Base-by-base conservation (phyloP, 2,329 filamentous ascomycete species). In the Colletotrichum paranaense region DNA sequence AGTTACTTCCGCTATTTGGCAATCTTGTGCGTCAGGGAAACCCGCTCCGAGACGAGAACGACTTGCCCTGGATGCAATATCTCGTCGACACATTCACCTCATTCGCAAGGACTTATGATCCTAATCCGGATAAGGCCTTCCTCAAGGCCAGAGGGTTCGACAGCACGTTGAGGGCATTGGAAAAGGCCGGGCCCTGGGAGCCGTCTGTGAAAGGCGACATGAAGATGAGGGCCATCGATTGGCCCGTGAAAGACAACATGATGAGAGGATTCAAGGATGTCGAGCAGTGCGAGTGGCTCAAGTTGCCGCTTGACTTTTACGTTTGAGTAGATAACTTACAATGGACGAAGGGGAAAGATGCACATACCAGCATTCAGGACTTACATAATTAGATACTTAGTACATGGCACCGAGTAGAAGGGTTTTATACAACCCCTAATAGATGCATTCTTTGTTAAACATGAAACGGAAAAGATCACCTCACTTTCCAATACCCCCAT, bases 281-380 rank as follows among this genome's bases (percentile, higher is more conserved):
- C 66, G 79, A 84, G 75, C 86, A 88, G 79, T 88, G 86, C 75
- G 80, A 79, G 26, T 86, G 81, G 76, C 74, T 85, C 71, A 82
- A 82, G 19, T 82, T 84, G 75, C 79, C 81, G 14, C 77, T 85
- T 62, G 77, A 77, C 52, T 84, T 83, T 69, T 84, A 84, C 75
- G 67, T 84, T 30, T 72, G 55, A 74, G 66, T 57, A 62, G 5
- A 65, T 60, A 70, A 24, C 53, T 60, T 30, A 19, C 6, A n/a
- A 11, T n/a, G 53, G 32, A 2, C 9, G 14, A 22, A 57, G 3
- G 19, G 7, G 7, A 7, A 28, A 38, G 19, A 28, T 63, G 57
- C 58, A 71, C 14, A 68, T 53, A 58, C 7, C 22, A 52, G 55
- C 19, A 32, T 14, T 35, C 22, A 24, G 24, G 5, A 60, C 9